Evolutionary conservation across 148 eudicot species (phyloP), one percentile per base, ranked within the genome.

Genomic region (Beta vulgaris): DNA sequence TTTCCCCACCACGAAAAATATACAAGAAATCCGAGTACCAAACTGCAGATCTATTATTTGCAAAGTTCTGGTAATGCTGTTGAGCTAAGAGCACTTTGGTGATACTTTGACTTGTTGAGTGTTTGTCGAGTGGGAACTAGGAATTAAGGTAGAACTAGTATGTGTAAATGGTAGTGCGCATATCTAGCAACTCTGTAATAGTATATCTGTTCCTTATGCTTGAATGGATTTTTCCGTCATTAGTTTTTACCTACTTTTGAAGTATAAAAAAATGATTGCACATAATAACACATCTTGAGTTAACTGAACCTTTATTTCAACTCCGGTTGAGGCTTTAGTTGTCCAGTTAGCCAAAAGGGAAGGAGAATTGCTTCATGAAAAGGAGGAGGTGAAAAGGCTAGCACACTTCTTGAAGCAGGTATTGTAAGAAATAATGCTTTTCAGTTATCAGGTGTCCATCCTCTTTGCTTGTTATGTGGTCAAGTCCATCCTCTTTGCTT

Each of bases 261-360:
- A 61, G n/a, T 62, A 39, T 12, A 29, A n/a, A 92, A 92, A 84
- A 88, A 95, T 97, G 98, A 92, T 25, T 29, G 15, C 2, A 35
- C 37, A 40, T 4, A 14, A 4, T 43, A 12, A 9, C 8, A 16
- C 15, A 12, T 69, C 36, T 35, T 48, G 61, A 37, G 15, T 26
- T 74, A 37, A 21, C 70, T 68, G 64, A 46, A 42, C 71, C 63
- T 53, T 76, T 46, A 34, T 57, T 25, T 16, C 53, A 7, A 74
- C 82, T 55, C 82, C 92, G 99, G 99, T 95, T 80, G 99, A 95
- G 87, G 97, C 99, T 77, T 86, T 96, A 82, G 98, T 97, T 53
- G 89, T 92, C 78, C 98, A 96, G 76, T 83, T 96, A 85, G 86
- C 94, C 71, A 88, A 91, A 79, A 87, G 98, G 72, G 99, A 96